Conservation (phyloP, 2,329 filamentous ascomycete genomes). For the Elsinoe perseae region DNA sequence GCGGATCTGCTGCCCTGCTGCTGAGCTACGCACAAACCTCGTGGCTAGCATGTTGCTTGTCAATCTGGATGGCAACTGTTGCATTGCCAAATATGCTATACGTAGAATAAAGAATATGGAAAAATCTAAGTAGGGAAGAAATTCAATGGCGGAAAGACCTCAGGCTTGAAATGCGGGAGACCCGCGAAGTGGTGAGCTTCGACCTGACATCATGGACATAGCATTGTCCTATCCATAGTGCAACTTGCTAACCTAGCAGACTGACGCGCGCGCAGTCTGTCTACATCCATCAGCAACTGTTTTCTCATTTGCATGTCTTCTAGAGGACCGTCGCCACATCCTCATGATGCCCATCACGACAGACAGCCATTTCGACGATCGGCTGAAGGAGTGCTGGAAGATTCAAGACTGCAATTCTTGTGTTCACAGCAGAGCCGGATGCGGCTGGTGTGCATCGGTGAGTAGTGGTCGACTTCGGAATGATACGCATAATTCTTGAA, state of each 20-base stretch:
- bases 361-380: conserved; percentile 11
- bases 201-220: neutral
- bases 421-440: conserved; percentile 26
- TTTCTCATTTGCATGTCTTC: too few species aligned
- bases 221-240: too few species aligned
- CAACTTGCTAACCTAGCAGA: too few species aligned
- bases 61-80: neutral
- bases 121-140: neutral
- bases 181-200: neutral
- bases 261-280: too few species aligned
- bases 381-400: conserved; percentile 26
- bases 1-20: conserved; percentile 13
- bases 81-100: neutral
- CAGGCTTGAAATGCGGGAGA: neutral
- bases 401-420: conserved; percentile 28
- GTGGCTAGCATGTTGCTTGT: neutral
- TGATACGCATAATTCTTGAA: neutral
- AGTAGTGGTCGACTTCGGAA: conserved; percentile 19
- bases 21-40: neutral
- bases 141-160: too few species aligned
- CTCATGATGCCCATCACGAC: neutral
- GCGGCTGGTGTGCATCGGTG: conserved; percentile 41
- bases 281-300: too few species aligned
- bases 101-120: too few species aligned
- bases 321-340: too few species aligned